These are phyloP conservation scores for Prosopis cineraria DNA, from an alignment of 306 rosid genomes.

Conservation along the genomic window DNA sequence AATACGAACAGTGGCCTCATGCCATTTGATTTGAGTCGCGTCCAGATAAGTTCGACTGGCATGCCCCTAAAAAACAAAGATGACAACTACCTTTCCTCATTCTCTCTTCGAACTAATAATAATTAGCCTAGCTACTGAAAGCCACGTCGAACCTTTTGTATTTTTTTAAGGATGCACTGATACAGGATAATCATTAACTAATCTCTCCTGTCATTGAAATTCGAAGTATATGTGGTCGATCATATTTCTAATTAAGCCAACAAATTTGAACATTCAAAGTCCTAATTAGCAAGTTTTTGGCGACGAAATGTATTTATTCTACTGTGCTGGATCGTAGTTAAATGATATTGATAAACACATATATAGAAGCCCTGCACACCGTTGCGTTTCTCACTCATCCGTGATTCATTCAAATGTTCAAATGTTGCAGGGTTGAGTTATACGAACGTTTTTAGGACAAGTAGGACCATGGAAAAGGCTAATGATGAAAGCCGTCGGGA, in stretches of 20 bases:
- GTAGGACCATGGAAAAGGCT: not conserved
- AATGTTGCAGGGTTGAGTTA: conserved; percentile 24
- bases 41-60: conserved; percentile 73
- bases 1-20: conserved; percentile 10
- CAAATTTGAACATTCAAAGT: conserved; percentile 5
- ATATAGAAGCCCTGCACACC: not conserved
- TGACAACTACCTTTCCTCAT: conserved; percentile 42
- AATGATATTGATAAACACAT: not conserved
- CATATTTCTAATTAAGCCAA: conserved; percentile 27
- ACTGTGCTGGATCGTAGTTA: not conserved
- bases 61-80: conserved; percentile 42
- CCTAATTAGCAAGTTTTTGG: not conserved
- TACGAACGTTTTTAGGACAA: not conserved
- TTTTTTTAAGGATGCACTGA: not conserved
- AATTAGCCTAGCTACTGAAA: conserved; percentile 5
- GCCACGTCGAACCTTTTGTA: not conserved
- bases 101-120: conserved; percentile 33
- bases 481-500: conserved; percentile 44
- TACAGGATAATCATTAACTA: conserved; percentile 27
- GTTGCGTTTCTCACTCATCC: not conserved
- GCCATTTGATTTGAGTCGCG: conserved; percentile 34
- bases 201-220: not conserved
- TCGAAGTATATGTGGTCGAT: not conserved
- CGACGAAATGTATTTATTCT: not conserved
- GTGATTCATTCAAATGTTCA: not conserved